Evolutionary conservation across 352 stramenopile genomes (phyloP).

Genomic region (Phytophthora foliorum): DNA sequence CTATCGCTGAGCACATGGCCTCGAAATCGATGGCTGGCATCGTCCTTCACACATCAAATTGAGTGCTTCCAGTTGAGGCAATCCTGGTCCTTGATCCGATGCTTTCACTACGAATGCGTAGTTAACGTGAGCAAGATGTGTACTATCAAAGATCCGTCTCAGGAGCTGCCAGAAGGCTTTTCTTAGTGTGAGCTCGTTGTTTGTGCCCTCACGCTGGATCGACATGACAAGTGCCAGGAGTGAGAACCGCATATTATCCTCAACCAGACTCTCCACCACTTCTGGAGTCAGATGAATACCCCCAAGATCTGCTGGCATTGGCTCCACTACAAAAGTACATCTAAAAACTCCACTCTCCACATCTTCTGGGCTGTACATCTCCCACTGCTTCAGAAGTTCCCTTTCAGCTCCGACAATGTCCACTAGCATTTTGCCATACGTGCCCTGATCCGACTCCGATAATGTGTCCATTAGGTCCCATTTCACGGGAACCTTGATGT

Average conservation of each 20-base stretch:
- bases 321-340: background rate
- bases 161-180: background rate
- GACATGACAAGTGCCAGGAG: background rate
- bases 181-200: background rate
- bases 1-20: too few species aligned
- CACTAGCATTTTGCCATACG: background rate
- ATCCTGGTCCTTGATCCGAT: background rate
- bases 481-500: constrained; percentile 18
- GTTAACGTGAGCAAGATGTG: background rate
- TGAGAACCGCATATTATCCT: background rate
- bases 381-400: background rate
- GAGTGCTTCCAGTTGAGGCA: background rate
- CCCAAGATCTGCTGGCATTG: background rate
- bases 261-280: background rate
- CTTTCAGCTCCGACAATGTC: constrained; percentile 11
- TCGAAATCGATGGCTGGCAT: too few species aligned
- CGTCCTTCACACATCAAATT: too few species aligned
- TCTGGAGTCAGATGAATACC: background rate
- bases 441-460: background rate
- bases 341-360: constrained; percentile 4
- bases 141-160: background rate
- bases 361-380: background rate
- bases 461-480: constrained; percentile 2
- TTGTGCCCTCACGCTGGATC: background rate
- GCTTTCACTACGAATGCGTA: background rate